Evolutionary conservation across 139 green algal species (phyloP).

Genomic region (Coelastrella sp.): DNA sequence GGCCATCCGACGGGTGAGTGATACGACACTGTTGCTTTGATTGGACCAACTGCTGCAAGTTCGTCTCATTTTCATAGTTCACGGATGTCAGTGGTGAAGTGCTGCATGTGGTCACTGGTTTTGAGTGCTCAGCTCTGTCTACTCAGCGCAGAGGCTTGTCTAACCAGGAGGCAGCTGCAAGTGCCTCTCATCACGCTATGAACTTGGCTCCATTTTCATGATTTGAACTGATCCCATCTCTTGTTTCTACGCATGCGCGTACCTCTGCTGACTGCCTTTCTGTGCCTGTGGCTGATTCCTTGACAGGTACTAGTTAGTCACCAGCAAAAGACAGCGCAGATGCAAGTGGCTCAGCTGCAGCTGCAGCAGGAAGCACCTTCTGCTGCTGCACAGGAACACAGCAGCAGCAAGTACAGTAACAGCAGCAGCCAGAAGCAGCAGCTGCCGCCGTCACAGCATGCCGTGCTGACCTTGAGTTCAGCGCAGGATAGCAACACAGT

Average conservation of each 20-base stretch:
- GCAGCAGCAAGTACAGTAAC: too few species aligned
- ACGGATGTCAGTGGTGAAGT: background rate
- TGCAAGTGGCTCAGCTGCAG: conserved; percentile 12
- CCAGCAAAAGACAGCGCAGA: background rate
- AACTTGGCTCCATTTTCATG: too few species aligned
- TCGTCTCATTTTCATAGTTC: background rate
- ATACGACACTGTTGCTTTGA: too few species aligned
- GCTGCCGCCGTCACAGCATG: background rate
- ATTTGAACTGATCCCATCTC: background rate
- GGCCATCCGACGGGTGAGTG: conserved; percentile 61
- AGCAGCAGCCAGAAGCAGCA: background rate
- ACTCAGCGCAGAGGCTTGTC: too few species aligned
- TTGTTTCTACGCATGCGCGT: too few species aligned
- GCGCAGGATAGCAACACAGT: background rate
- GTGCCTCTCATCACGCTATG: too few species aligned
- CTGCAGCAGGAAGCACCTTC: conserved; percentile 20
- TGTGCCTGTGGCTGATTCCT: background rate
- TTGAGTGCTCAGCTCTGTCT: too few species aligned
- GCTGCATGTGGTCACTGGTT: too few species aligned
- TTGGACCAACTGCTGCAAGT: background rate
- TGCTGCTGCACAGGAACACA: background rate
- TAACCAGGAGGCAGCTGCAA: too few species aligned
- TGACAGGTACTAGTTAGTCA: conserved; percentile 24
- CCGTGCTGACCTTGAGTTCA: background rate
- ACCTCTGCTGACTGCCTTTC: background rate